Evolutionary conservation across 371 early-diverging fungal genomes (phyloP), one percentile per base, ranked within the genome.

Genomic region (Caulochytrium protostelioides): DNA sequence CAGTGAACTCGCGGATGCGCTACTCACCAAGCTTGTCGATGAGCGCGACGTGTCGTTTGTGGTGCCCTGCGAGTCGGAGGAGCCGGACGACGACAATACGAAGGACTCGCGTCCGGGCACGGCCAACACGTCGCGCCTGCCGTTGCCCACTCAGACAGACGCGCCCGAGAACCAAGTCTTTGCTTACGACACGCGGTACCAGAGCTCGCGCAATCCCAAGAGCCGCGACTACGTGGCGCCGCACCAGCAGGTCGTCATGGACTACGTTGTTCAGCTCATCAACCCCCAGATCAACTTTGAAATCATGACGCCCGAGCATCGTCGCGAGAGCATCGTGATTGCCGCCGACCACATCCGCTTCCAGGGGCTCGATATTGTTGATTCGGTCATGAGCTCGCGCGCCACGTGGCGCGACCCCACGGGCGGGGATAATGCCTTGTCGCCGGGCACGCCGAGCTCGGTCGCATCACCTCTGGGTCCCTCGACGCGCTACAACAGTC

Each of bases 261-360:
- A 67, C 22, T 71, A 62, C 42, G 39, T 74, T 3, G 47, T 76
- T n/a, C 65, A 71, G 39, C 43, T 75, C 15, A 49, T 77, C 5
- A 71, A 79, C 43, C 73, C 77, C 0, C 80, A 79, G 46, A 61
- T 79, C 37, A 74, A 48, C 54, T 48, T 60, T 56, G 38, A 76
- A 59, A 44, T 67, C 46, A 30, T 34, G 8, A 29, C 34, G 10
- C 47, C 49, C 26, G 37, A 42, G 7, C 40, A 46, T 3, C 38
- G 44, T 49, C 42, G 52, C 46, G 15, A 62, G 32, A 34, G 65
- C 14, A 69, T 75, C 2, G 41, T 79, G 7, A 50, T 75, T 25
- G 68, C 68, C 0, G 70, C 74, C 4, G 70, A 74, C 38, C 55
- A 59, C 8, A 70, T 69, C 41, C 69, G 73, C 46, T 46, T 73